phyloP scores from a whole-genome alignment of 495 filamentous ascomycete genomes.

The Geoglossum glabrum region DNA sequence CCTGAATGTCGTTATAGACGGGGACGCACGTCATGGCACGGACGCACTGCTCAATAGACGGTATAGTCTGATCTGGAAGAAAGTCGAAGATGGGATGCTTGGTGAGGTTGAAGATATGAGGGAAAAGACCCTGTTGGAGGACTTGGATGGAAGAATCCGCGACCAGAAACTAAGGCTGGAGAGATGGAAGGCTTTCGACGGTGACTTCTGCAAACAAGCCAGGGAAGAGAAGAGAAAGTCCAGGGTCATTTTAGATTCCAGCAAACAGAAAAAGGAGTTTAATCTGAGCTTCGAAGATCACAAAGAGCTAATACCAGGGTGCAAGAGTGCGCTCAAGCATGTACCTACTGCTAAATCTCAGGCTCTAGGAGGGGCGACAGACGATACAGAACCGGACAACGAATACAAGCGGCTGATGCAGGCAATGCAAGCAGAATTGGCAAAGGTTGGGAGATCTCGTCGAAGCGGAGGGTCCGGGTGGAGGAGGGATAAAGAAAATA shows the following conservation, averaged over 20 bases:
- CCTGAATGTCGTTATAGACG: constrained; percentile 43
- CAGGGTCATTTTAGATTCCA: neutral
- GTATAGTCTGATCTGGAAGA: constrained; percentile 47
- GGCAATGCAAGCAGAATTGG: constrained; percentile 1
- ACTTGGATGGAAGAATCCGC: constrained; percentile 39
- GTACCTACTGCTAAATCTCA: neutral
- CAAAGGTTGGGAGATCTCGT: constrained; percentile 3
- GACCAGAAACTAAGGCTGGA: constrained; percentile 27
- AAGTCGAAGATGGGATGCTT: constrained; percentile 32
- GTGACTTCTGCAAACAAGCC: constrained; percentile 18
- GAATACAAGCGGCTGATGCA: constrained; percentile 1
- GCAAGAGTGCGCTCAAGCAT: neutral
- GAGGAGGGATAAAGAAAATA: neutral
- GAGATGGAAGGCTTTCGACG: constrained; percentile 28
- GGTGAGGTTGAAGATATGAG: constrained; percentile 27
- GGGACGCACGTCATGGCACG: constrained; percentile 33
- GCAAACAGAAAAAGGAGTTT: neutral
- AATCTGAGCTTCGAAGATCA: neutral
- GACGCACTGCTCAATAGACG: constrained; percentile 42
- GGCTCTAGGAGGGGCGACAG: neutral
- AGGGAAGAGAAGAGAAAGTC: constrained; percentile 3
- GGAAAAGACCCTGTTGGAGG: constrained; percentile 29
- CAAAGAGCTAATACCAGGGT: neutral
- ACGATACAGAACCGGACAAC: neutral
- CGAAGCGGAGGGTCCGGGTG: neutral